Conservation (phyloP, 75 land plant genomes). For the Adiantum capillusveneris region DNA sequence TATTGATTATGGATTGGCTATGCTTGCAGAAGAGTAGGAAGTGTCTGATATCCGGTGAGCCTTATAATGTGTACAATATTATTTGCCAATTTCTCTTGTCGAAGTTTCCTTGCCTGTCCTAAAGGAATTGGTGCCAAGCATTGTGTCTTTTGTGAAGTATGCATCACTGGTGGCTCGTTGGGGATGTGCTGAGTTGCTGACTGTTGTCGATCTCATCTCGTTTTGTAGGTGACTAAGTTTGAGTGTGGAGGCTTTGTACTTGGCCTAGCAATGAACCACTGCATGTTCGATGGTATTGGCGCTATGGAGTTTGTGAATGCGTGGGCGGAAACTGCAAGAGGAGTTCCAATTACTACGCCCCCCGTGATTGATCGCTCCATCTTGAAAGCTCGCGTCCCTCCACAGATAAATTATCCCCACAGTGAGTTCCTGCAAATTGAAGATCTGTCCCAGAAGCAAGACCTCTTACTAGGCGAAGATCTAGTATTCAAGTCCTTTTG, state of each 20-base stretch:
- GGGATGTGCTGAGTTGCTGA: background rate
- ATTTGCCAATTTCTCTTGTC: no score
- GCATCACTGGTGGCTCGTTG: background rate
- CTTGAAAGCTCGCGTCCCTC: slow-evolving; percentile 43
- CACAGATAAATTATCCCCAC: slow-evolving; percentile 46
- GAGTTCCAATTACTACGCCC: slow-evolving; percentile 39
- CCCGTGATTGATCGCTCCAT: slow-evolving; percentile 55
- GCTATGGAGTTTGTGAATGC: slow-evolving; percentile 85
- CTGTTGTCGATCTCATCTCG: background rate
- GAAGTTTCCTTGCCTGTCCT: no score
- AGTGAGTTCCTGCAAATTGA: slow-evolving; percentile 60
- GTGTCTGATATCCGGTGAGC: no score
- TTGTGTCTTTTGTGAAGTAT: no score
- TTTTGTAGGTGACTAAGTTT: slow-evolving; percentile 61
- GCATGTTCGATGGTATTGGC: slow-evolving; percentile 77
- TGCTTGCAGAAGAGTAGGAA: no score
- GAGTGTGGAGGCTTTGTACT: slow-evolving; percentile 72
- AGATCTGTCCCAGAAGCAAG: slow-evolving; percentile 36
- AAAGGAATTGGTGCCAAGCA: no score
- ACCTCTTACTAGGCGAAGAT: slow-evolving; percentile 26
- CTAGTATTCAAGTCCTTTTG: slow-evolving; percentile 43
- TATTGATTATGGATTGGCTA: no score
- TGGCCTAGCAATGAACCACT: slow-evolving; percentile 79
- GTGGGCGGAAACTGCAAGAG: slow-evolving; percentile 76
- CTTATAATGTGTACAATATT: no score